Evolutionary conservation across 2,329 filamentous ascomycete genomes (phyloP).

Genomic region (Fusarium nodosum): DNA sequence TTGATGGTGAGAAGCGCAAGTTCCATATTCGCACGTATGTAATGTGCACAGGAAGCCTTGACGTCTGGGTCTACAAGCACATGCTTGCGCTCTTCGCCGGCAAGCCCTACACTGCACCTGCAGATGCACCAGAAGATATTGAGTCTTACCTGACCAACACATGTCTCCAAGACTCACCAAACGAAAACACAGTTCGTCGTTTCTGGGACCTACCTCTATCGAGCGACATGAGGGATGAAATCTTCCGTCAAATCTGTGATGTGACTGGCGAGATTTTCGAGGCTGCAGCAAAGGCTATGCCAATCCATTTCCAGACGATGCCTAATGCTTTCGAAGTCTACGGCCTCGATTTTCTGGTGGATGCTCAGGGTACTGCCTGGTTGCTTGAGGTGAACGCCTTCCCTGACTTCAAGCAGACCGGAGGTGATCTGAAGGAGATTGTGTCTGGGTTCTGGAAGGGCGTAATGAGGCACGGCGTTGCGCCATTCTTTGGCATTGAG

Average conservation of each 20-base stretch:
- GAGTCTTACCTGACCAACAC: slow-evolving; percentile 93
- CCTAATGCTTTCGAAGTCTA: slow-evolving; percentile 93
- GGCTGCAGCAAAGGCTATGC: slow-evolving; percentile 85
- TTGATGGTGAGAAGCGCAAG: slow-evolving; percentile 79
- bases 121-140: slow-evolving; percentile 65
- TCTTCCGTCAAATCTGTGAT: slow-evolving; percentile 80
- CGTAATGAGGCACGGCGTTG: slow-evolving; percentile 76
- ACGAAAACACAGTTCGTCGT: slow-evolving; percentile 74
- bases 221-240: slow-evolving; percentile 67
- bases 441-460: slow-evolving; percentile 83
- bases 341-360: slow-evolving; percentile 91
- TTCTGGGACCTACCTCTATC: slow-evolving; percentile 76
- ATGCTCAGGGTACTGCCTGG: slow-evolving; percentile 73
- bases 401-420: slow-evolving; percentile 95
- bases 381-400: slow-evolving; percentile 95
- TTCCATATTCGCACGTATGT: slow-evolving; percentile 97
- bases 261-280: slow-evolving; percentile 86
- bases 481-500: slow-evolving; percentile 71
- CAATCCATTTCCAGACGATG: slow-evolving; percentile 90
- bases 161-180: slow-evolving; percentile 79
- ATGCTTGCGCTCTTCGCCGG: slow-evolving; percentile 96
- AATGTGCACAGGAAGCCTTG: slow-evolving; percentile 80
- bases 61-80: slow-evolving; percentile 86
- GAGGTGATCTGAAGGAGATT: slow-evolving; percentile 79
- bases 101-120: slow-evolving; percentile 77